Evolutionary conservation across 371 early-diverging fungal genomes (phyloP).

Genomic region (Apophysomyces variabilis): DNA sequence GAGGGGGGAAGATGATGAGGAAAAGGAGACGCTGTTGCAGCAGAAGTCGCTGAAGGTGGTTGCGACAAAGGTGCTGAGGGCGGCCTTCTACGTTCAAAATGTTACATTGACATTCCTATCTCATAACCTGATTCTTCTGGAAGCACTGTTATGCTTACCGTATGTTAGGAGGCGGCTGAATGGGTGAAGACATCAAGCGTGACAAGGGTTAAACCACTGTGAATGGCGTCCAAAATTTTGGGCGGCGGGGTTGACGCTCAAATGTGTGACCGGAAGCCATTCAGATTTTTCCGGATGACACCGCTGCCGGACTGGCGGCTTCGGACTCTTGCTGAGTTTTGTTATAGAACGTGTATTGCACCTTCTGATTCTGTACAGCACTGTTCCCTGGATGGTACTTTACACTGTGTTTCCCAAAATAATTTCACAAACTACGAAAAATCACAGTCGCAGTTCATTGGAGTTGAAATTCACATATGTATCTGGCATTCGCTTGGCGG

Average conservation of each 20-base stretch:
- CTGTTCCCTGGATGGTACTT: too few species aligned
- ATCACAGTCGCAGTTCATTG: too few species aligned
- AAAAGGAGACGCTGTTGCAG: constrained; percentile 10
- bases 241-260: background rate
- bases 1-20: constrained; percentile 9
- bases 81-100: background rate
- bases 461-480: too few species aligned
- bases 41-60: constrained; percentile 5
- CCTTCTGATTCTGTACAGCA: too few species aligned
- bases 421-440: too few species aligned
- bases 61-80: constrained; percentile 6
- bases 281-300: too few species aligned
- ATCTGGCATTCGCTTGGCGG: too few species aligned
- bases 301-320: too few species aligned
- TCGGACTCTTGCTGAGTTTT: too few species aligned
- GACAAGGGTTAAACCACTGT: constrained; percentile 2
- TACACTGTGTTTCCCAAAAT: too few species aligned
- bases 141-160: background rate
- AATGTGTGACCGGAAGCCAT: too few species aligned
- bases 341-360: too few species aligned
- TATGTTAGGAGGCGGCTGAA: constrained; percentile 10
- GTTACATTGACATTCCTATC: background rate
- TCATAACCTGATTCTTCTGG: background rate
- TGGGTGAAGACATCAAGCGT: constrained; percentile 12
- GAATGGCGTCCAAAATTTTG: background rate